Evolutionary conservation across 352 stramenopile species (phyloP).

Genomic region (Phytophthora idaei): DNA sequence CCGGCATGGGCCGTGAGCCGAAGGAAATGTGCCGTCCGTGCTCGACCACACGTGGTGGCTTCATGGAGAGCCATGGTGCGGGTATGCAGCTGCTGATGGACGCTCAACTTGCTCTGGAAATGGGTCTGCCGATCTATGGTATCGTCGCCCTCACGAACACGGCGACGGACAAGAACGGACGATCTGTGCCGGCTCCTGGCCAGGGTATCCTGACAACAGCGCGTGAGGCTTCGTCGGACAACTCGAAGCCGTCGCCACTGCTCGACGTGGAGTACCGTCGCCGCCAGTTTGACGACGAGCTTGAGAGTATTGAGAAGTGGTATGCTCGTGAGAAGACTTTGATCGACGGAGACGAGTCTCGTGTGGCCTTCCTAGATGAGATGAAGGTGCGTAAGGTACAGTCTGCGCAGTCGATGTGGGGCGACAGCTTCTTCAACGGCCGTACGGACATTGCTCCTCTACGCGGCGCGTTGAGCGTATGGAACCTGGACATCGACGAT

Average conservation of each 20-base stretch:
- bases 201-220: conserved; percentile 89
- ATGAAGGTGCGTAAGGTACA: conserved; percentile 78
- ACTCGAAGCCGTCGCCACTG: conserved; percentile 53
- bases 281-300: conserved; percentile 75
- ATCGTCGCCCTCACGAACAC: conserved; percentile 88
- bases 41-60: conserved; percentile 78
- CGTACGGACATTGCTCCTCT: conserved; percentile 76
- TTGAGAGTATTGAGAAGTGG: conserved; percentile 77
- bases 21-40: conserved; percentile 88
- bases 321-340: conserved; percentile 65
- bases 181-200: conserved; percentile 82
- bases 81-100: conserved; percentile 91
- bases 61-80: conserved; percentile 90
- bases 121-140: conserved; percentile 87
- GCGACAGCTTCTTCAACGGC: conserved; percentile 65
- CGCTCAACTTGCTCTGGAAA: conserved; percentile 85
- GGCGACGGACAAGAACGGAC: conserved; percentile 88
- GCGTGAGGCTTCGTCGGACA: conserved; percentile 48
- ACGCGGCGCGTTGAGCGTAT: conserved; percentile 77
- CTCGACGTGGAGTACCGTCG: conserved; percentile 78
- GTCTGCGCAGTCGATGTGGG: conserved; percentile 71
- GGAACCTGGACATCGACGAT: conserved; percentile 84
- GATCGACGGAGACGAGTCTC: conserved; percentile 39
- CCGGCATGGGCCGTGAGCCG: conserved; percentile 74
- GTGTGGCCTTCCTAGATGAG: conserved; percentile 60